Base-by-base conservation (phyloP, 1,139 yeast genomes). In the Magnusiomyces clavatus region DNA sequence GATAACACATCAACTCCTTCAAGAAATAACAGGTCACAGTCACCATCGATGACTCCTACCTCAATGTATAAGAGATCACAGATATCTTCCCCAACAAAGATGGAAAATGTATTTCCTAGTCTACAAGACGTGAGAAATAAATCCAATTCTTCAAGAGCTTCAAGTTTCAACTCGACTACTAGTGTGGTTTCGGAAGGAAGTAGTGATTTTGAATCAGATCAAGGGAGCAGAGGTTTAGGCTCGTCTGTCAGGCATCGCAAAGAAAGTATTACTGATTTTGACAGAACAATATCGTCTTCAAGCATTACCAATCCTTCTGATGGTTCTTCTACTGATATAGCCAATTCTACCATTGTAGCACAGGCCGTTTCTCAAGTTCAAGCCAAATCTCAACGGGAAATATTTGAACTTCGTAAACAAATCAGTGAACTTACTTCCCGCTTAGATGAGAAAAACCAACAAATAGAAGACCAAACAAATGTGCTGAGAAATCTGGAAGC, bases 401-500 rank as follows among this genome's bases (percentile, higher is more conserved):
- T 52, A 10, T 17, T 39, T 17, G 51, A 50, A 36, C 49, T 53
- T 17, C 42, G 46, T 10, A 48, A 51, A 36, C 61, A 61, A 50
- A 57, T 62, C 19, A 53, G 60, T 24, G 55, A 52, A 16, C 54
- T 59, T 6, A 48, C 51, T 35, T 43, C 24, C 12, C 53, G 54
- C 16, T 51, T 59, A 13, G 51, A 56, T 8, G 64, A 58, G 24
- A 56, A 61, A 39, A 66, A 64, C 24, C 45, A 50, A n/a, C 62
- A 61, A 46, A 52, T 65, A 20, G 57, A 56, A 44, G 63, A 60
- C 38, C 69, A 65, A 54, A 56, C 57, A n/a, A 54, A 56, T 34
- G 53, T 64, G 24, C 58, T 67, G 19, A 57, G 55, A 29, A 69
- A 65, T 31, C 52, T 65, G 51, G 69, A 65, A 53, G 56, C 57